These are phyloP conservation scores for Russula ochroleuca DNA, from an alignment of 768 basidiomycete species.

Conservation along the genomic window DNA sequence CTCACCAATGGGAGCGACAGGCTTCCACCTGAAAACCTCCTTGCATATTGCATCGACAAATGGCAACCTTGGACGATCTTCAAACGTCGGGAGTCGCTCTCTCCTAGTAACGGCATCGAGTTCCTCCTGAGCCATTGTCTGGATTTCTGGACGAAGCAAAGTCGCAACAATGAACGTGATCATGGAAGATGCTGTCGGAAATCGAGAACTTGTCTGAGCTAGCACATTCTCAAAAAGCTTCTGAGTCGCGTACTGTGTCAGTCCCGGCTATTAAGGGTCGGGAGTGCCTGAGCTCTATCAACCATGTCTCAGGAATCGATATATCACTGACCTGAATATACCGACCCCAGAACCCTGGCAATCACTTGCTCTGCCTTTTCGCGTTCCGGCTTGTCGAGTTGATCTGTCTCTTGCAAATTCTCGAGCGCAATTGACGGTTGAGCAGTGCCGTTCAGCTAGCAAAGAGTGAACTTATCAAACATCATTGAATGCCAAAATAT, in stretches of 20 bases:
- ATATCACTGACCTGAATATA: no score
- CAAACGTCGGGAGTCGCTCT: conserved; percentile 3
- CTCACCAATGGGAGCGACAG: conserved; percentile 22
- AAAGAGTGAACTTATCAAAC: background rate
- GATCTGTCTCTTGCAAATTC: no score
- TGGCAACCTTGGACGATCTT: conserved; percentile 2
- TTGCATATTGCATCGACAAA: conserved; percentile 5
- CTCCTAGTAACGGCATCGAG: background rate
- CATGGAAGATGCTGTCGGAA: background rate
- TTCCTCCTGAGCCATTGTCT: background rate
- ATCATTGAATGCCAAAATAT: background rate
- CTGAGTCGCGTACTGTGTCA: conserved; percentile 6
- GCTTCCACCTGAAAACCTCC: conserved; percentile 19
- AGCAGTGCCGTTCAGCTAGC: no score
- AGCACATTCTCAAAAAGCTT: background rate
- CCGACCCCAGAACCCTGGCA: no score
- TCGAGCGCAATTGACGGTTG: no score
- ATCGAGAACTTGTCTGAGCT: background rate
- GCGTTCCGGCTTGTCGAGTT: no score
- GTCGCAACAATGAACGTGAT: background rate
- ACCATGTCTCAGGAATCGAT: no score
- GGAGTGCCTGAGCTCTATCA: no score
- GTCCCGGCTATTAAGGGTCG: conserved; percentile 3
- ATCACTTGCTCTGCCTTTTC: no score
- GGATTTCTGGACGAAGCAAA: background rate